Base-by-base conservation (phyloP, 2,329 filamentous ascomycete species). In the Fusarium burgessii region DNA sequence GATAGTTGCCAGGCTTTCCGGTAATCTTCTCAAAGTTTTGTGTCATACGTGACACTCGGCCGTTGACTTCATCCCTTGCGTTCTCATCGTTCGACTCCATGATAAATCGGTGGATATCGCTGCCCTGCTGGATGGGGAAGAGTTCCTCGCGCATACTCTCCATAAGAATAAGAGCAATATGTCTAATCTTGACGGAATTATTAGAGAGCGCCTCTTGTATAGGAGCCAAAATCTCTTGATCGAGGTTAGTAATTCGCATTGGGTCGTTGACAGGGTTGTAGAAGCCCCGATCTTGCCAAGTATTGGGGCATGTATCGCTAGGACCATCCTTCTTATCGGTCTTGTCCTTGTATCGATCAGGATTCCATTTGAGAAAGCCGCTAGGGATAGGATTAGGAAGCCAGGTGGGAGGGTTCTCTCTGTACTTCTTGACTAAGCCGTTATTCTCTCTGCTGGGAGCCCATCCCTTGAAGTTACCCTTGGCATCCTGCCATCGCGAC, bases 91-190 rank as follows among this genome's bases (percentile, higher is more conserved):
- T 75, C 3, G 80, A 81, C 4, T 77, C 67, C 20, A 75, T 63
- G 4, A 81, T 75, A 1, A 78, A 78, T 10, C 79, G 72, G 55
- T 78, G 80, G 14, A 84, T 80, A 20, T 80, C 71, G 23, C 79
- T 82, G 3, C 77, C 77, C 57, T 82, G 80, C 27, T 83, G 82
- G 12, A 85, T 66, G 0, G 83, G 83, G 58, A 84, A 85, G 7
- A 84, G 78, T 47, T 85, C 83, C 17, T 80, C 80, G 7, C 83
- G 80, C 10, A 82, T 83, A 56, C 82, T 84, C 66, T 85, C 83
- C 36, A 85, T 77, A 14, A 83, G 79, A 29, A 85, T 59, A 17
- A 84, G 71, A 43, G 84, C 76, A n/a, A 85, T 72, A 54, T 85
- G 82, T 58, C 82, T 82, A 50, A 85, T 83, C 42, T 79, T 78